Conservation (phyloP, 2,329 filamentous ascomycete species). For the Sporothrix variecibatus region DNA sequence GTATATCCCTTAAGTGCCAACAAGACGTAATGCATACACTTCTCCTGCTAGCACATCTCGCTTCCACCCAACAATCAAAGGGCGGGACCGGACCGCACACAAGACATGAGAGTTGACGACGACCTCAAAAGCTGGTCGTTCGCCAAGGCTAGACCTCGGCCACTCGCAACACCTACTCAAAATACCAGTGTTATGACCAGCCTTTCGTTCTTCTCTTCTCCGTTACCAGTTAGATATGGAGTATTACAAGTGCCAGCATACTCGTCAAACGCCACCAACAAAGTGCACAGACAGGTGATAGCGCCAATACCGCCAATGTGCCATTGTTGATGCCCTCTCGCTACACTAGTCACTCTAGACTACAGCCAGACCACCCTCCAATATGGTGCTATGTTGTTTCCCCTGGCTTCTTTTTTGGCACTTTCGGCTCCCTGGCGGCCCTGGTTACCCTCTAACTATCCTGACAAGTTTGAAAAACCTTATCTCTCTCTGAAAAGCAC, state of each 20-base stretch:
- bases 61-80: constrained; percentile 3
- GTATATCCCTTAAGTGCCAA: neutral
- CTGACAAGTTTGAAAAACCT: neutral
- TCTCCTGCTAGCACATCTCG: neutral
- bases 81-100: constrained; percentile 9
- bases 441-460: neutral
- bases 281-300: constrained; percentile 1
- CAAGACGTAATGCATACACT: neutral
- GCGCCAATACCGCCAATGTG: neutral
- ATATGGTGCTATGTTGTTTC: neutral
- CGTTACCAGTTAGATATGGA: neutral
- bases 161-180: neutral
- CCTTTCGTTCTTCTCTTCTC: neutral
- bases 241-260: neutral
- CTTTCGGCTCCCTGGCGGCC: neutral
- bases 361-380: neutral
- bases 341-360: neutral
- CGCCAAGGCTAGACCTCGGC: neutral
- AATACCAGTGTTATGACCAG: neutral
- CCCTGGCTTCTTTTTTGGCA: neutral
- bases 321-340: neutral
- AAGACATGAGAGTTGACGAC: neutral
- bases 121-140: neutral
- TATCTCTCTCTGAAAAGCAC: neutral
- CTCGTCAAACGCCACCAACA: neutral